Evolutionary conservation across 192 early-diverging fungal species (phyloP).

Genomic region (Spinellus fusiger): DNA sequence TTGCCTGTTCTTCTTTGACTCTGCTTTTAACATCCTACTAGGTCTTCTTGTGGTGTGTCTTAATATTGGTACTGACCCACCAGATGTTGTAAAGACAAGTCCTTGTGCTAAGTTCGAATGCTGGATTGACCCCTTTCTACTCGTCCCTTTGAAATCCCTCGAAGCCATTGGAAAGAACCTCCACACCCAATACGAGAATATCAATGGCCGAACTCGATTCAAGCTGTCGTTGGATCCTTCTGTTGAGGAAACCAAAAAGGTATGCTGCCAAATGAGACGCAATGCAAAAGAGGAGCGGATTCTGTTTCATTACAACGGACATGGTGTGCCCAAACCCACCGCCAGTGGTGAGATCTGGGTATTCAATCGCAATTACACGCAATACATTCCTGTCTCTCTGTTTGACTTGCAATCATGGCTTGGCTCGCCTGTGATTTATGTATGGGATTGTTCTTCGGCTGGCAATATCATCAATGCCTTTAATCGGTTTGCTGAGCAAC

Average conservation of each 20-base stretch:
- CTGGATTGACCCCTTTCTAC: slow-evolving; percentile 88
- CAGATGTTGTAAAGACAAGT: slow-evolving; percentile 83
- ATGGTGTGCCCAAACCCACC: slow-evolving; percentile 95
- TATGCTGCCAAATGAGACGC: slow-evolving; percentile 75
- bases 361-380: slow-evolving; percentile 96
- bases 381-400: slow-evolving; percentile 94
- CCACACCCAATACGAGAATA: slow-evolving; percentile 89
- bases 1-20: background rate
- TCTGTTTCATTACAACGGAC: slow-evolving; percentile 98
- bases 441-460: slow-evolving; percentile 94
- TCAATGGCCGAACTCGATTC: slow-evolving; percentile 79
- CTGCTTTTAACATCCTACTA: slow-evolving; percentile 2
- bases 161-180: slow-evolving; percentile 86
- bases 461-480: slow-evolving; percentile 88
- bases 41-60: slow-evolving; percentile 87
- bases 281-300: slow-evolving; percentile 90
- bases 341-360: slow-evolving; percentile 96
- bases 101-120: slow-evolving; percentile 89
- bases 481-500: slow-evolving; percentile 80
- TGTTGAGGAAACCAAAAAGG: slow-evolving; percentile 88
- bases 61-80: slow-evolving; percentile 94
- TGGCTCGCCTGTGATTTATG: slow-evolving; percentile 92
- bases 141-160: slow-evolving; percentile 72
- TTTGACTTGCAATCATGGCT: slow-evolving; percentile 92
- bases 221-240: slow-evolving; percentile 84